Conservation (phyloP, 2,329 filamentous ascomycete species). For the Curvularia lunata region DNA sequence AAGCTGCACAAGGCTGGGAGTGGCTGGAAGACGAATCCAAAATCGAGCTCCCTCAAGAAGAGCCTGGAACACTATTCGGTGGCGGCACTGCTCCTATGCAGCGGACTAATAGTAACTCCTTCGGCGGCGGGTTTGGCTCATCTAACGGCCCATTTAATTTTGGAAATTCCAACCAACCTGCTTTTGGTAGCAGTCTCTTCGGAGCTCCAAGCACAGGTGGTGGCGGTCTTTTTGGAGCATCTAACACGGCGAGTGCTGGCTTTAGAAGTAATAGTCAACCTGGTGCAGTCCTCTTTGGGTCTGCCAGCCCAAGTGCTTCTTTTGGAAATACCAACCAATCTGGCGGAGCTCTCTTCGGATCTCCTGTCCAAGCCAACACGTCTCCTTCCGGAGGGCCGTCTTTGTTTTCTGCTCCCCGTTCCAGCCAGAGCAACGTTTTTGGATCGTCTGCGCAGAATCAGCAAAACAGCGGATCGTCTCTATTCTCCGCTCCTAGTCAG, state of each 20-base stretch:
- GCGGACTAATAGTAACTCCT: not conserved
- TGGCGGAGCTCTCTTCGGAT: not conserved
- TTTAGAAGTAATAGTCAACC: not conserved
- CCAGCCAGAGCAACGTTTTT: not conserved
- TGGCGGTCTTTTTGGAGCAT: not conserved
- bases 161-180: not conserved
- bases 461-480: not conserved
- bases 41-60: not conserved
- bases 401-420: not conserved
- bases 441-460: not conserved
- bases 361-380: too few relatives aligned
- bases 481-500: not conserved
- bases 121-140: not conserved
- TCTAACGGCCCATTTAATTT: not conserved
- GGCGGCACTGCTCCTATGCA: not conserved
- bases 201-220: too few relatives aligned
- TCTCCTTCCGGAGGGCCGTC: not conserved
- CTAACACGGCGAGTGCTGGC: not conserved
- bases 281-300: not conserved
- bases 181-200: not conserved
- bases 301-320: not conserved
- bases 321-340: not conserved
- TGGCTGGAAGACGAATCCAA: constrained; percentile 32
- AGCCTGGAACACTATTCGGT: not conserved
- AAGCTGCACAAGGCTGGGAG: constrained; percentile 26